Percentiles rank a stretch among this genome's conserved stretches.
These are phyloP conservation scores for Fusarium cyanostomum DNA, from an alignment of 2,329 filamentous ascomycete genomes.

Conservation along the genomic window DNA sequence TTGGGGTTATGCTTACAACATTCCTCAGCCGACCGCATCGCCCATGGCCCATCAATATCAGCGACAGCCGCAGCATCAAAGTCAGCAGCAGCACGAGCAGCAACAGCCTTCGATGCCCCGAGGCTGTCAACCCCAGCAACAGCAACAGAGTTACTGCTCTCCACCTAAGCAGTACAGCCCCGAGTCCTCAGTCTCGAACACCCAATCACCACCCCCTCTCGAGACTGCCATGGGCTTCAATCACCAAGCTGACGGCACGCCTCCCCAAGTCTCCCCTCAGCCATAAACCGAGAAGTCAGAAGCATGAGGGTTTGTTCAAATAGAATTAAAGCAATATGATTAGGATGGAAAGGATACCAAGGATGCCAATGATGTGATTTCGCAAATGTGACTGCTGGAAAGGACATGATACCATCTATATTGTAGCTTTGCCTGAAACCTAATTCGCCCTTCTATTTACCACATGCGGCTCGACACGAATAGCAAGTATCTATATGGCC, in stretches of 20 bases:
- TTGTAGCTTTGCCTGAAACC: slow-evolving; percentile 8
- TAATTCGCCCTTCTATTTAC: neutral
- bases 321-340: neutral
- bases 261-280: slow-evolving; percentile 24
- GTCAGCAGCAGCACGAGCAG: neutral
- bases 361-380: neutral
- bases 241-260: slow-evolving; percentile 46
- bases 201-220: slow-evolving; percentile 38
- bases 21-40: slow-evolving; percentile 3
- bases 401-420: slow-evolving; percentile 37
- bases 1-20: slow-evolving; percentile 35
- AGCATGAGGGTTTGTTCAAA: neutral
- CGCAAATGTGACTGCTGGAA: slow-evolving; percentile 1
- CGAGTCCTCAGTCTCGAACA: slow-evolving; percentile 3
- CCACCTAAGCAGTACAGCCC: slow-evolving; percentile 1
- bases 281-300: slow-evolving; percentile 39
- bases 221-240: slow-evolving; percentile 45
- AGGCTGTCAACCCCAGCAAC: neutral
- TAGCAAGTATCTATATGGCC: neutral
- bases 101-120: neutral
- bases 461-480: neutral
- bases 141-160: neutral
- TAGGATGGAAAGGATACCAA: neutral
- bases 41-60: slow-evolving; percentile 16
- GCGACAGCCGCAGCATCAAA: neutral